phyloP scores from a whole-genome alignment of 495 filamentous ascomycete species.

The Neurospora sp. region DNA sequence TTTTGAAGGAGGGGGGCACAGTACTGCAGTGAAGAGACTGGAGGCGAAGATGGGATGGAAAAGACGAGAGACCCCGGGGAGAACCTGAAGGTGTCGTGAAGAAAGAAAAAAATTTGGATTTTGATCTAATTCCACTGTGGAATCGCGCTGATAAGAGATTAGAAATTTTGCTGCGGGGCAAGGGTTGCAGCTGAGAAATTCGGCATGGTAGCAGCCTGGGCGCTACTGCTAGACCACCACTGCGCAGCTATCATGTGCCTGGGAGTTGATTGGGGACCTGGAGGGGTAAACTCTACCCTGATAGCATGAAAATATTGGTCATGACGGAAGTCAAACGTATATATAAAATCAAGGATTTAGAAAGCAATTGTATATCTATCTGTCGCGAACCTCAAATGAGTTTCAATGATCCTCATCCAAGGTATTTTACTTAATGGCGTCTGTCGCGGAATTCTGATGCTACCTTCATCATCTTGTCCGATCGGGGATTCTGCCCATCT shows the following conservation, averaged over 20 bases:
- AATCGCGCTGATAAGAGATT: constrained; percentile 17
- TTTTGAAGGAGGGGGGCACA: neutral
- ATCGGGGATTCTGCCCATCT: neutral
- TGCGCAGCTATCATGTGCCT: neutral
- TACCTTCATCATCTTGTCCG: neutral
- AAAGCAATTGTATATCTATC: too few species aligned
- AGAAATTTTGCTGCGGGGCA: constrained; percentile 12
- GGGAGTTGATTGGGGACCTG: too few species aligned
- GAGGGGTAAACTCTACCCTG: neutral
- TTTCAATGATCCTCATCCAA: too few species aligned
- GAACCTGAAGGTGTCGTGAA: constrained; percentile 4
- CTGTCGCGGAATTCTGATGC: neutral
- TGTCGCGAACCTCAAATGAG: too few species aligned
- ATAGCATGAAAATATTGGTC: neutral
- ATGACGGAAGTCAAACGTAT: neutral
- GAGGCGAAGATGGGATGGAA: constrained; percentile 4
- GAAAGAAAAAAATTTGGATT: constrained; percentile 12
- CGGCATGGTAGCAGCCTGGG: neutral
- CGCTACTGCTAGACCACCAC: neutral
- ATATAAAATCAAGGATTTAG: neutral
- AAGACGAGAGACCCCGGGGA: constrained; percentile 1
- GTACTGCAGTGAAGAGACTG: constrained; percentile 5
- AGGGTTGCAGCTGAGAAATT: neutral
- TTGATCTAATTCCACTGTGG: constrained; percentile 21
- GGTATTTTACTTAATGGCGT: neutral